Percentiles rank a stretch among this genome's conserved stretches.
phyloP scores from a whole-genome alignment of 78 protist species.

The Creolimax fragrantissima region DNA sequence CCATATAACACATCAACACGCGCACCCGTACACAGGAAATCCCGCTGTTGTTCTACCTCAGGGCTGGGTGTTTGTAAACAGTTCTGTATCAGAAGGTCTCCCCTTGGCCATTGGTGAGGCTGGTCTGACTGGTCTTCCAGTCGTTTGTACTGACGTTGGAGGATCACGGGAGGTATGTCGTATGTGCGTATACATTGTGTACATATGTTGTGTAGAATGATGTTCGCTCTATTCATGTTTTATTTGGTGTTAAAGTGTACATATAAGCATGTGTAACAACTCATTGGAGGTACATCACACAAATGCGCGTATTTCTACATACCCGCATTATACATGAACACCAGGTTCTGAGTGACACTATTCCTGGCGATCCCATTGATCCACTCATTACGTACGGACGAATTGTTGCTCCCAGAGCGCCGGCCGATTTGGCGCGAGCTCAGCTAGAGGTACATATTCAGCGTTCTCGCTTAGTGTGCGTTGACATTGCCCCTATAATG shows the following conservation, averaged over 20 bases:
- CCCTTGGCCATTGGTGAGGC: slow-evolving; percentile 38
- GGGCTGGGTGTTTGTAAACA: slow-evolving; percentile 31
- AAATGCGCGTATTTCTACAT: too few species aligned
- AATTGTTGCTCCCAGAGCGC: slow-evolving; percentile 6
- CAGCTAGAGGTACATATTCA: neutral
- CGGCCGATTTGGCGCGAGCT: slow-evolving; percentile 1
- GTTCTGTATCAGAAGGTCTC: slow-evolving; percentile 18
- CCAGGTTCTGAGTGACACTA: slow-evolving; percentile 27
- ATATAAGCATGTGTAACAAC: too few species aligned
- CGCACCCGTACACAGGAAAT: too few species aligned
- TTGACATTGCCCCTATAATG: neutral
- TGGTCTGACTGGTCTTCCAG: slow-evolving; percentile 27
- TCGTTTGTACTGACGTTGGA: slow-evolving; percentile 32
- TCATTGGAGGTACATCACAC: too few species aligned
- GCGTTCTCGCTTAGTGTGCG: neutral
- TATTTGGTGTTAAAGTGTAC: neutral
- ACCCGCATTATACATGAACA: too few species aligned
- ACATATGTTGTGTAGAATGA: too few species aligned
- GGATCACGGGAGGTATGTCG: slow-evolving; percentile 23
- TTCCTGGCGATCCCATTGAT: slow-evolving; percentile 14
- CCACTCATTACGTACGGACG: slow-evolving; percentile 10
- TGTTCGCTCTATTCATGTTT: too few species aligned
- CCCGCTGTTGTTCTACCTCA: slow-evolving; percentile 1
- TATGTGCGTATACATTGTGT: neutral
- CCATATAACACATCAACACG: too few species aligned